Evolutionary conservation across 345 rosid species (phyloP).

Genomic region (Gossypium mustelinum): DNA sequence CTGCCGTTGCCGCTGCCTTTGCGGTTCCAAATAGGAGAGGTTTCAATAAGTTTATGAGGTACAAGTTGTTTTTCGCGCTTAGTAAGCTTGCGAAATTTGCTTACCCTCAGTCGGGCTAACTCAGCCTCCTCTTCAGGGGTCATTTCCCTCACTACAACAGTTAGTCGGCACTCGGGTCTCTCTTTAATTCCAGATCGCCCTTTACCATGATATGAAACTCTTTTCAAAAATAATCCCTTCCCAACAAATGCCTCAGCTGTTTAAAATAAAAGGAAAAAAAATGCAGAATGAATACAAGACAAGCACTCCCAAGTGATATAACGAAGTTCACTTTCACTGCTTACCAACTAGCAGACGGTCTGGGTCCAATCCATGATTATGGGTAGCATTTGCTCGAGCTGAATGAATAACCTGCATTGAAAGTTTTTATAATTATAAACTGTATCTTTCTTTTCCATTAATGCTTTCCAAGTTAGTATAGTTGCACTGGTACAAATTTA

Average conservation of each 20-base stretch:
- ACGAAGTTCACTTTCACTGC: conserved; percentile 20
- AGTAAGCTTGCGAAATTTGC: conserved; percentile 66
- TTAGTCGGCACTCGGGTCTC: conserved; percentile 71
- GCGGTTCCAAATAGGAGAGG: conserved; percentile 80
- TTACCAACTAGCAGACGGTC: conserved; percentile 84
- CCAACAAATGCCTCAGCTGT: conserved; percentile 93
- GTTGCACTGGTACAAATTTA: not conserved
- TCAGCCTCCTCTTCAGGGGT: conserved; percentile 84
- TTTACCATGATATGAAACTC: conserved; percentile 59
- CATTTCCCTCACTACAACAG: conserved; percentile 75
- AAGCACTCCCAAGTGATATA: not conserved
- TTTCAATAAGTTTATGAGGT: conserved; percentile 74
- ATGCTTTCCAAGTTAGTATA: not conserved
- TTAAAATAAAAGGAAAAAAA: not conserved
- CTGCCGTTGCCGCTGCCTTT: conserved; percentile 57
- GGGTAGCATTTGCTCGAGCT: conserved; percentile 86
- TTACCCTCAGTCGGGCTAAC: conserved; percentile 72
- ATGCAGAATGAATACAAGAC: conserved; percentile 9
- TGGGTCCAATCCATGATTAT: conserved; percentile 83
- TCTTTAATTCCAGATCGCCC: conserved; percentile 56
- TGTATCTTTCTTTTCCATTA: too few relatives aligned
- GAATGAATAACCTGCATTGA: conserved; percentile 75
- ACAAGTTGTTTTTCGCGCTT: conserved; percentile 68
- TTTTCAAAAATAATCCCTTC: conserved; percentile 69
- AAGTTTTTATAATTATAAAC: conserved; percentile 7